Base-by-base conservation (phyloP, 1,284 basidiomycete genomes). In the Boletus sp. region DNA sequence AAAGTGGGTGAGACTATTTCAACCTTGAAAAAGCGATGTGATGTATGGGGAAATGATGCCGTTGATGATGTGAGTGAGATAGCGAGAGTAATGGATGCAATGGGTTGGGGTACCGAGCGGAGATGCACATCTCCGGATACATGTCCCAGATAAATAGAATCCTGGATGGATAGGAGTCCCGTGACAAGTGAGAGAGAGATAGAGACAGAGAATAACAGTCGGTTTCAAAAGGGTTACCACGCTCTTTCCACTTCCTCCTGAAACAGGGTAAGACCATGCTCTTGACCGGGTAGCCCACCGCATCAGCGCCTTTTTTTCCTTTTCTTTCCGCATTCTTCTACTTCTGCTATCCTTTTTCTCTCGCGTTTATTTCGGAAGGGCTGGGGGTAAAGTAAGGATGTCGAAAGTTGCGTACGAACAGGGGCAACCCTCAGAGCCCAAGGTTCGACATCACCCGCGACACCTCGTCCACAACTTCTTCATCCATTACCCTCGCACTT, bases 401-500 rank as follows among this genome's bases (percentile, higher is more conserved):
- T 43, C 40, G 33, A 48, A 42, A 25, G 51, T 42, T 38, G 50
- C 16, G 33, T 38, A 50, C 58, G 60, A 52, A 53, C 50, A 30
- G n/a, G 60, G 58, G 41, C 35, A n/a, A 41, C 29, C 20, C 39
- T 76, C 70, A 89, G 51, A 89, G 71, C 44, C 86, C 84, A 52
- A 89, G 75, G 64, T 84, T 88, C 49, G 84, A 84, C 61, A 89
- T 86, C 57, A 88, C 84, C 52, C 86, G 76, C 30, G 84, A 81
- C 45, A 88, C 82, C 60, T 88, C 85, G 44, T 87, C 83, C 38
- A 81, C 76, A 33, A 71, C 70, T 41, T 81, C 80, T 40, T 83
- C 80, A 43, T 85, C 82, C 50, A 78, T 72, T 12, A 72, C 65
- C 50, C 73, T 70, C 30, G 76, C 74, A 26, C 68, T 68, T 35